A percentile compares a stretch with the other conserved stretches of the same genome.
phyloP scores from a whole-genome alignment of 208 protist genomes.

The Entamoeba moshkovskii region DNA sequence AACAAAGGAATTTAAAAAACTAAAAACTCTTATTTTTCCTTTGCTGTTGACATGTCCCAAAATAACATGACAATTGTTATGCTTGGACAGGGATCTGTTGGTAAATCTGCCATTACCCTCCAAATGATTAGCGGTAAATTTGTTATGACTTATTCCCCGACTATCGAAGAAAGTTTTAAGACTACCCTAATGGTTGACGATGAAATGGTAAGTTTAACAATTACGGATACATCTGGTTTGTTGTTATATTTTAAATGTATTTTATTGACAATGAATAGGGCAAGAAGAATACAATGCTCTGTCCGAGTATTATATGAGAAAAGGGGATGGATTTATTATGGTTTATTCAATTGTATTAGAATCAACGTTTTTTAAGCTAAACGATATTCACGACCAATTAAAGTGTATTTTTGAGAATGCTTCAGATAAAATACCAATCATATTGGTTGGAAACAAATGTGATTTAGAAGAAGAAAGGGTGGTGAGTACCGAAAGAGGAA shows the following conservation, averaged over 20 bases:
- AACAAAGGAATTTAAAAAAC: no score
- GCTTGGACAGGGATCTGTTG: background rate
- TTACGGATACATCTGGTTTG: slow-evolving; percentile 62
- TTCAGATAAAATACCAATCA: slow-evolving; percentile 31
- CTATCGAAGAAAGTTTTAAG: slow-evolving; percentile 56
- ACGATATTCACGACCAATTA: slow-evolving; percentile 53
- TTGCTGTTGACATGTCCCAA: no score
- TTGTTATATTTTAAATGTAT: no score
- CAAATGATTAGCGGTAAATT: background rate
- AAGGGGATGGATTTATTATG: background rate
- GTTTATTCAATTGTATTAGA: slow-evolving; percentile 34
- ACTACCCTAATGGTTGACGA: slow-evolving; percentile 50
- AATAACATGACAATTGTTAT: background rate
- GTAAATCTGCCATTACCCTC: slow-evolving; percentile 2
- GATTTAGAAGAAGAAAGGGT: no score
- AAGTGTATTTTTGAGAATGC: slow-evolving; percentile 46
- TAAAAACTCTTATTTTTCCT: no score
- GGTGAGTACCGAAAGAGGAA: no score
- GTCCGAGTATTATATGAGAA: background rate
- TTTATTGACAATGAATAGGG: no score
- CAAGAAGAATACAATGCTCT: slow-evolving; percentile 45
- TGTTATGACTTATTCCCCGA: slow-evolving; percentile 51
- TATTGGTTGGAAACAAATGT: slow-evolving; percentile 20
- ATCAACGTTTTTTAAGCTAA: slow-evolving; percentile 47
- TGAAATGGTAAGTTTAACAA: slow-evolving; percentile 45